A percentile compares a stretch with the other conserved stretches of the same genome.
phyloP scores from a whole-genome alignment of 306 rosid species.

The Gleditsia sinensis region DNA sequence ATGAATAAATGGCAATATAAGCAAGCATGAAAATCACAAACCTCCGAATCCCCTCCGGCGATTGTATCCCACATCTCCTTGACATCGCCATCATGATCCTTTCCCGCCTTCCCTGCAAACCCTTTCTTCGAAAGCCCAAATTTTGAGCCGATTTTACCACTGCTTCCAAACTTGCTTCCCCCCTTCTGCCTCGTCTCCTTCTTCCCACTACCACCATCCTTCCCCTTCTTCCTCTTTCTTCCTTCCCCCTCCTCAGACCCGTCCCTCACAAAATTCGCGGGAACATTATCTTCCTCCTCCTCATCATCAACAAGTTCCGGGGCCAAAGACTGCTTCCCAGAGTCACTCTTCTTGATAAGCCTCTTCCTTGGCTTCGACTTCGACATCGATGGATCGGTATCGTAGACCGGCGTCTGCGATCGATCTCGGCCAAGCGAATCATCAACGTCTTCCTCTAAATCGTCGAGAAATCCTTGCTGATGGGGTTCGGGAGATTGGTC shows the following conservation, averaged over 20 bases:
- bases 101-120: constrained; percentile 63
- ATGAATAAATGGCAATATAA: no score
- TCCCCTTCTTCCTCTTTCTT: constrained; percentile 54
- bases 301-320: constrained; percentile 60
- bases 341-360: constrained; percentile 65
- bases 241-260: constrained; percentile 51
- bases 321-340: constrained; percentile 45
- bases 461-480: constrained; percentile 52
- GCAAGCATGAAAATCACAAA: constrained; percentile 16
- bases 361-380: constrained; percentile 78
- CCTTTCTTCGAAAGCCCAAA: constrained; percentile 55
- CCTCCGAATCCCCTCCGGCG: constrained; percentile 90
- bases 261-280: constrained; percentile 52
- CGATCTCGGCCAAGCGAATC: constrained; percentile 66
- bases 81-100: constrained; percentile 85
- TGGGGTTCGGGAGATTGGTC: constrained; percentile 74
- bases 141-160: constrained; percentile 55
- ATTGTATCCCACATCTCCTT: constrained; percentile 94
- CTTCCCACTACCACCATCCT: constrained; percentile 55
- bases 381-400: constrained; percentile 46
- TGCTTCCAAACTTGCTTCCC: constrained; percentile 57
- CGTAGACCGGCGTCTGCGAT: constrained; percentile 83
- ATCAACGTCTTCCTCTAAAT: constrained; percentile 47
- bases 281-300: constrained; percentile 46
- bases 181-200: constrained; percentile 78